Base-by-base conservation (phyloP, 306 rosid species). In the Prunus mongolica region DNA sequence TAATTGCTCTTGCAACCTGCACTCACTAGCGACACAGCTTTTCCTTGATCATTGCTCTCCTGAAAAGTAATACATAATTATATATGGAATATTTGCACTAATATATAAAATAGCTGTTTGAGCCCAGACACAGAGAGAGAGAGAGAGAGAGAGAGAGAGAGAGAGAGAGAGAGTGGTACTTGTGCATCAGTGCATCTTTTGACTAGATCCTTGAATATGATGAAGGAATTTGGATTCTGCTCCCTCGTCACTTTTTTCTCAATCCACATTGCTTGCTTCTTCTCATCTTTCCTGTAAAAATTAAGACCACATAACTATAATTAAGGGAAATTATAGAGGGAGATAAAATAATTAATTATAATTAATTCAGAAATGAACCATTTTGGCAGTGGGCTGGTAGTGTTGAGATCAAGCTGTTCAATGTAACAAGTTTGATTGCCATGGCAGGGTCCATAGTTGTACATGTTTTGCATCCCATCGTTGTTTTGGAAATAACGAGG, bases 121-220 rank as follows among this genome's bases (percentile, higher is more conserved):
- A 38, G 44, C 44, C 44, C 44, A 38, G 44, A n/a, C n/a, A n/a
- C n/a, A n/a, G n/a, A 44, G 0, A 12, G 20, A 44, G 0, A n/a
- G 16, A n/a, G 8, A 75, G 57, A 57, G 50, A 64, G 67, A 24
- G 25, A 24, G 25, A 24, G 25, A 24, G 25, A 87, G 72, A 73
- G 65, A 76, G 66, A 58, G 63, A 72, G 65, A 54, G 64, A 24
- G 13, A 13, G 64, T 82, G 87, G 83, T 84, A 90, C 93, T 70
- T 85, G 85, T 28, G 70, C 74, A 69, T 66, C 25, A 47, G 49
- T 55, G 71, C 82, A 76, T 85, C 74, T 82, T 76, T 32, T 72
- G 49, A 82, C 82, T 78, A 90, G 60, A 72, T 85, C 93, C 67
- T 83, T 78, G 86, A 90, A 90, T 79, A 85, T 71, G 76, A 90